Evolutionary conservation across 495 filamentous ascomycete species (phyloP), one percentile per base, ranked within the genome.

Genomic region (Aspergillus sclerotiicarbonarius): DNA sequence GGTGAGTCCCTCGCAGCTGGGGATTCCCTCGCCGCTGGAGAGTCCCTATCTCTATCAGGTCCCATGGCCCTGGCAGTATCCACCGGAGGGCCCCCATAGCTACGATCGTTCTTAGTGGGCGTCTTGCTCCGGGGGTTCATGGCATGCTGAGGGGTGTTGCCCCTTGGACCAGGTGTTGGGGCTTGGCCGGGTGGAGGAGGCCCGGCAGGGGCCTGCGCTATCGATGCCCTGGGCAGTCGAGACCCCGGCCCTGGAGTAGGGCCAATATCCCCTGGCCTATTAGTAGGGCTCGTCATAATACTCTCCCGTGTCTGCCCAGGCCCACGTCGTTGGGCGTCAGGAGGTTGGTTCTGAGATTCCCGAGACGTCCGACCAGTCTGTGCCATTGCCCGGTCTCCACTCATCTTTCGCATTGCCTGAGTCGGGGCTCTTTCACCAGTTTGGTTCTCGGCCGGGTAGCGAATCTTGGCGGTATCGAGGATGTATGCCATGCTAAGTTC

Each of bases 391-490:
- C 69, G 74, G 4, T 79, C 76, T n/a, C 65, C 65, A 52, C 73
- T 78, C 33, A 67, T 66, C 51, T 79, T 76, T 47, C 76, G 61
- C 44, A 62, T 57, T 30, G 67, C 67, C 30, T 71, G 59, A 5
- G 63, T 65, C 8, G 65, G 46, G 15, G 46, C 62, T 57, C 61
- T 65, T 37, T 69, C 73, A 47, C 80, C 78, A 30, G 79, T 79
- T 67, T 82, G 88, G 1, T 65, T 58, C 64, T 96, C 92, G 47
- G 87, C 87, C 0, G 94, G 94, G 70, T 98, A 99, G 35, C 93
- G 83, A 48, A 99, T 99, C 69, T 99, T 99, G 16, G 82, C 81
- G 1, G 94, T 99, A 70, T 98, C 94, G 39, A 99, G 77, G 52
- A 96, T 81, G 70, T 98, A 99, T 13, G 90, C 88, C 68, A 96